Base-by-base conservation (phyloP, 305 asterid genomes). In the Galium porrigens region DNA sequence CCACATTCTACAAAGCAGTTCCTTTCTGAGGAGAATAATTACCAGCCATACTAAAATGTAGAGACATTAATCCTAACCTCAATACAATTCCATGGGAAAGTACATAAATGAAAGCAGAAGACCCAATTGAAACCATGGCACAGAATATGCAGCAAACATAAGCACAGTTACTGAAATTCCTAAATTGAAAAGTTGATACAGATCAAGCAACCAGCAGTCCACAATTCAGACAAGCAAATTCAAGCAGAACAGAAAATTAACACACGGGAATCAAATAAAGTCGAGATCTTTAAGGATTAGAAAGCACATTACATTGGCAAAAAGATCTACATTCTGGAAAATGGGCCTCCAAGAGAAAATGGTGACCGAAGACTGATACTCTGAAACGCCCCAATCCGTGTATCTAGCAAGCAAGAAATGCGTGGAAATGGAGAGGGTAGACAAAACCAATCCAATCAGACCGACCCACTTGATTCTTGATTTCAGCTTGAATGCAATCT, bases 271-370 rank as follows among this genome's bases (percentile, higher is more conserved):
- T 67, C 77, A 59, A 76, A 29, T 48, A 53, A 62, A 73, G 61
- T 44, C 65, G 77, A 71, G 88, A 85, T 84, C 87, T 82, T 82
- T 61, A 33, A 76, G 34, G 67, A 52, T 59, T 46, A 18, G 5
- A 27, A 46, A 57, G 71, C 46, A 74, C 79, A 77, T 83, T 91
- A 89, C 95, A 78, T 68, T 62, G 54, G 75, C 32, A 75, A 83
- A 64, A 65, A 75, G 82, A 79, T 83, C 89, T 29, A 83, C 85
- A 72, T 77, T 82, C 71, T 85, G 85, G 61, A 85, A 82, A 65
- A 84, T 74, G 72, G 97, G 97, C 80, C 95, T 81, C 99, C 99
- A 92, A 18, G 99, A 85, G 62, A 92, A 86, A 71, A 92, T 81
- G 34, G 96, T 92, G 72, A 92, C 72, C 5, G 95, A 86, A 68